phyloP scores from a whole-genome alignment of 129 eudicot genomes.

The Pulicaria dysenterica region DNA sequence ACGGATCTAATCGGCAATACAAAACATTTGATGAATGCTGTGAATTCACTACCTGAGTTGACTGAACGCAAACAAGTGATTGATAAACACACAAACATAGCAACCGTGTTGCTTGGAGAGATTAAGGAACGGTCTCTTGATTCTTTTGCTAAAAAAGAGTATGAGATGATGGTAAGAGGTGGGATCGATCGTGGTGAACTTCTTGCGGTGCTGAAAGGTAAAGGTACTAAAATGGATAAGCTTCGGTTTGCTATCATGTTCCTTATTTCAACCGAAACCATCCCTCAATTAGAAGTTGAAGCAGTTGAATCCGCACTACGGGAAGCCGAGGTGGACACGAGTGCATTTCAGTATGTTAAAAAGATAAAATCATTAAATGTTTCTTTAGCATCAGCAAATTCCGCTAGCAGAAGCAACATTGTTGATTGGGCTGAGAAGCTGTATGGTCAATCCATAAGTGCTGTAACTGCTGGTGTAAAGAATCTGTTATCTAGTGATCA shows the following conservation, averaged over 20 bases:
- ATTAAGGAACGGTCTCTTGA: constrained; percentile 89
- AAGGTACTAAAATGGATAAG: constrained; percentile 81
- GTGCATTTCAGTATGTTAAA: constrained; percentile 94
- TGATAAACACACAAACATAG: constrained; percentile 94
- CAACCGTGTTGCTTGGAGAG: constrained; percentile 82
- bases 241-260: constrained; percentile 91
- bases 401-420: constrained; percentile 87
- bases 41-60: constrained; percentile 80
- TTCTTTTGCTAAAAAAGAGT: constrained; percentile 82
- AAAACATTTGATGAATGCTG: constrained; percentile 87
- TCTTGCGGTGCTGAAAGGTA: constrained; percentile 79
- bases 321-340: constrained; percentile 87
- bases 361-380: constrained; percentile 85
- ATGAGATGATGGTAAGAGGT: constrained; percentile 93
- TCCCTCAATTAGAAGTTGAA: constrained; percentile 75
- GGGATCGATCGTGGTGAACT: constrained; percentile 84
- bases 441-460: constrained; percentile 95
- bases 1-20: constrained; percentile 88
- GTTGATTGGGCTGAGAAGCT: constrained; percentile 98
- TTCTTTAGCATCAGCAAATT: constrained; percentile 73
- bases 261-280: constrained; percentile 76
- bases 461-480: constrained; percentile 95
- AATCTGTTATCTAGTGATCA: constrained; percentile 80
- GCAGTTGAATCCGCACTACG: constrained; percentile 71
- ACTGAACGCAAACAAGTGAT: constrained; percentile 86